phyloP scores from a whole-genome alignment of 768 basidiomycete genomes.

The Lactarius quietus region DNA sequence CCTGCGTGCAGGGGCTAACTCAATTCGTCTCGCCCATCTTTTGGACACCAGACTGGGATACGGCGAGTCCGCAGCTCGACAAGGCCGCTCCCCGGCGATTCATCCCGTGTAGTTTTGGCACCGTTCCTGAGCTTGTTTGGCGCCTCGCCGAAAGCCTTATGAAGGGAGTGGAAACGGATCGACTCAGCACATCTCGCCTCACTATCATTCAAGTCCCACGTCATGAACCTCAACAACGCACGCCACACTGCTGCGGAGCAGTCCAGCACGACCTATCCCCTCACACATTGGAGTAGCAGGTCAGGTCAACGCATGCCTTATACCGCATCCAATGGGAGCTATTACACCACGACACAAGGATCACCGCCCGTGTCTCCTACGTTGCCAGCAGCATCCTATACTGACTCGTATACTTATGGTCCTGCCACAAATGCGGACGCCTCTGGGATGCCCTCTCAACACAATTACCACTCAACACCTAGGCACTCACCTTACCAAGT shows the following conservation, averaged over 20 bases:
- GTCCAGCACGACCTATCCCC: constrained; percentile 14
- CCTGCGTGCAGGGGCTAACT: constrained; percentile 24
- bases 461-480: constrained; percentile 12
- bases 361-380: constrained; percentile 21
- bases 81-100: constrained; percentile 22
- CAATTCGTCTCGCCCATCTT: constrained; percentile 24
- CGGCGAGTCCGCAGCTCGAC: constrained; percentile 22
- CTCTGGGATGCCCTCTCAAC: constrained; percentile 15
- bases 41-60: constrained; percentile 16
- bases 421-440: constrained; percentile 6
- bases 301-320: constrained; percentile 21
- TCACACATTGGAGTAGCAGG: constrained; percentile 24
- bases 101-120: constrained; percentile 21
- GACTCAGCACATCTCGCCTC: constrained; percentile 17
- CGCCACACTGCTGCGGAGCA: constrained; percentile 25
- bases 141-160: constrained; percentile 27
- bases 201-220: constrained; percentile 9
- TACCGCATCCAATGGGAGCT: constrained; percentile 17
- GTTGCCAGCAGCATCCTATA: constrained; percentile 4
- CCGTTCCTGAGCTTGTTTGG: constrained; percentile 24
- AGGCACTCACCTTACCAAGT: constrained; percentile 18
- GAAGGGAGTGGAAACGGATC: constrained; percentile 19
- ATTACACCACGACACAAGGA: constrained; percentile 17
- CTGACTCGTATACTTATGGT: constrained; percentile 15
- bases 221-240: constrained; percentile 25